Percentiles rank a stretch among this genome's conserved stretches.
Conservation (phyloP, 2,329 filamentous ascomycete genomes). For the Aspergillus tanneri region DNA sequence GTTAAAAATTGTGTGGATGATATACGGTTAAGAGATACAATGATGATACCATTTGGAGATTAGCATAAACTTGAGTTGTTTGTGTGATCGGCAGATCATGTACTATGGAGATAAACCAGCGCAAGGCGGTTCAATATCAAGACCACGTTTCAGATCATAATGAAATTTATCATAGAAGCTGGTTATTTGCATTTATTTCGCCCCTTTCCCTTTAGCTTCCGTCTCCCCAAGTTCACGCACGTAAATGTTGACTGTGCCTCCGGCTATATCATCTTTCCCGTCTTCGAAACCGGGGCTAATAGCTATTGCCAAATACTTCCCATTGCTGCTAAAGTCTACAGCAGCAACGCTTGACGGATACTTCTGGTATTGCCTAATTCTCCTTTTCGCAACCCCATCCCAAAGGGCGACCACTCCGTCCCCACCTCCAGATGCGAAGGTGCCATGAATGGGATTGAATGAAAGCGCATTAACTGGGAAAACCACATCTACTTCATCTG, state of each 20-base stretch:
- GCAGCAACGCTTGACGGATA: conserved; percentile 76
- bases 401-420: conserved; percentile 90
- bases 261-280: conserved; percentile 72
- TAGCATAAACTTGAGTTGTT: conserved; percentile 12
- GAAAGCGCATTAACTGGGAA: conserved; percentile 88
- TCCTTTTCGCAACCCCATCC: conserved; percentile 87
- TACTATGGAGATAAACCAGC: neutral
- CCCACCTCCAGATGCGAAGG: conserved; percentile 85
- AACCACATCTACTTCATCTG: conserved; percentile 71
- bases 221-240: conserved; percentile 81
- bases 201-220: conserved; percentile 82
- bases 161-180: conserved; percentile 12
- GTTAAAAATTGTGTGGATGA: conserved; percentile 1
- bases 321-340: conserved; percentile 73
- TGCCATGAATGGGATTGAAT: conserved; percentile 79
- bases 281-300: conserved; percentile 87
- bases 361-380: conserved; percentile 85
- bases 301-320: conserved; percentile 74
- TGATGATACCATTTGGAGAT: conserved; percentile 22
- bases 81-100: neutral
- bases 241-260: conserved; percentile 72
- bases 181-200: conserved; percentile 53
- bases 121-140: neutral
- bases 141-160: neutral
- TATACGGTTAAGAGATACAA: conserved; percentile 9